Base-by-base conservation (phyloP, 2,329 filamentous ascomycete genomes). In the Fusarium phyllophilum region DNA sequence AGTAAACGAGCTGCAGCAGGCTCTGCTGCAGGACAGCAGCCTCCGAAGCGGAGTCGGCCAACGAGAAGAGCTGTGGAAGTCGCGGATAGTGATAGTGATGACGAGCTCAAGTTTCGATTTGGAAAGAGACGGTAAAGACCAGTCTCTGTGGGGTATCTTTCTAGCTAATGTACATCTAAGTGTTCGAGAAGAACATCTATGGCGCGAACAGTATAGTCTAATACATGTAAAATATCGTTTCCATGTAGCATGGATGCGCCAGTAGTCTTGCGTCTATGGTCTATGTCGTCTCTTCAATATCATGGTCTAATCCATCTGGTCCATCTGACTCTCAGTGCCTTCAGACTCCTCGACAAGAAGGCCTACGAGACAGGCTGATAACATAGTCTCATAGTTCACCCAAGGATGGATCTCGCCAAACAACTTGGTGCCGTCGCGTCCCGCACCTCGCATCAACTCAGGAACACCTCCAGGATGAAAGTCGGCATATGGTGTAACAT, bases 391-490 rank as follows among this genome's bases (percentile, higher is more conserved):
- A 78, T 90, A 92, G 80, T 93, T 93, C 33, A 93, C 91, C 91
- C 91, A 93, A 5, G 90, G 89, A 79, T 93, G 91, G 14, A 92
- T 85, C 82, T 92, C 89, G 14, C 87, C 89, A 81, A 93, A 93
- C 66, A 93, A 77, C 78, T 85, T 86, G 5, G 88, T 91, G 41
- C 88, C 90, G 78, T 93, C 91, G 64, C 86, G 83, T 1, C 86
- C 91, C 1, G 91, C 91, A 39, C 86, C 87, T 38, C 89, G 85
- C 81, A 93, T 82, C 71, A 96, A 82, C 83, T 97, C 93, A 9
- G 90, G 90, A 76, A 92, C 89, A 14, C 94, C 96, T 29, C 96
- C 96, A 0, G 96, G 96, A 81, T 99, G 96, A 80, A 95, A 99
- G 3, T 93, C 91, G 41, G 95, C 81, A 80, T 98, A 99, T 0